A percentile compares a stretch with the other conserved stretches of the same genome.
Conservation (phyloP, 495 filamentous ascomycete species). For the Talaromyces trachyspermus region DNA sequence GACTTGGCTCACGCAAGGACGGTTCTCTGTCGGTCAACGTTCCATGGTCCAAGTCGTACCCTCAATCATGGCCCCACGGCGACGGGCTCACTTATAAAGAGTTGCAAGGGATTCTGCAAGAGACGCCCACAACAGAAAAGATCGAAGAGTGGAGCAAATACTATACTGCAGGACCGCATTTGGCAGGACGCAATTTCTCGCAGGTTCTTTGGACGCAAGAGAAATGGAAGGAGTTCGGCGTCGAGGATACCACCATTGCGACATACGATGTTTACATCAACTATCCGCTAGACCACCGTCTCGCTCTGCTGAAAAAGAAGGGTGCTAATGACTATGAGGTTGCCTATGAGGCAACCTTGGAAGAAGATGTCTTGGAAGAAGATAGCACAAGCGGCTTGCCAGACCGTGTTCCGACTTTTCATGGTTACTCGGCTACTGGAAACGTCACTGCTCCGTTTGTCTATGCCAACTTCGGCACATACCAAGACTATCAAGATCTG, state of each 20-base stretch:
- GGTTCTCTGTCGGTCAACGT: constrained; percentile 35
- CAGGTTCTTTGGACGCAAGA: constrained; percentile 84
- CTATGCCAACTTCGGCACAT: constrained; percentile 85
- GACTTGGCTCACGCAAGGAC: constrained; percentile 25
- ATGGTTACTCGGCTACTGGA: constrained; percentile 87
- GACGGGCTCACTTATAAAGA: constrained; percentile 55
- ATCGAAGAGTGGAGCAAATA: constrained; percentile 80
- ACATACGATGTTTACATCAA: constrained; percentile 89
- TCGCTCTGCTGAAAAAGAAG: constrained; percentile 64
- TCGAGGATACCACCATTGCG: constrained; percentile 62
- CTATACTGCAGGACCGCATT: constrained; percentile 82
- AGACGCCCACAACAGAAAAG: constrained; percentile 61
- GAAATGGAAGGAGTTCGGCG: constrained; percentile 76
- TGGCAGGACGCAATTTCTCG: constrained; percentile 81
- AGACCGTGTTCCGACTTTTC: constrained; percentile 83
- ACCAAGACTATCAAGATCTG: constrained; percentile 78
- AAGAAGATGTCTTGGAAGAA: constrained; percentile 81
- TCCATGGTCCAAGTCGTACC: constrained; percentile 33
- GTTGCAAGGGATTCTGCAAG: constrained; percentile 60
- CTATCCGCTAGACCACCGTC: constrained; percentile 71
- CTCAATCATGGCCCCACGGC: constrained; percentile 36
- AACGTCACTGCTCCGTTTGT: constrained; percentile 82
- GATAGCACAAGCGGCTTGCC: constrained; percentile 67
- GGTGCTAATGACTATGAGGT: constrained; percentile 36
- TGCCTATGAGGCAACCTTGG: constrained; percentile 69